A percentile compares a stretch with the other conserved stretches of the same genome.
These are phyloP conservation scores for Ceraceosorus bombacis DNA, from an alignment of 1,284 basidiomycete genomes.

Conservation along the genomic window DNA sequence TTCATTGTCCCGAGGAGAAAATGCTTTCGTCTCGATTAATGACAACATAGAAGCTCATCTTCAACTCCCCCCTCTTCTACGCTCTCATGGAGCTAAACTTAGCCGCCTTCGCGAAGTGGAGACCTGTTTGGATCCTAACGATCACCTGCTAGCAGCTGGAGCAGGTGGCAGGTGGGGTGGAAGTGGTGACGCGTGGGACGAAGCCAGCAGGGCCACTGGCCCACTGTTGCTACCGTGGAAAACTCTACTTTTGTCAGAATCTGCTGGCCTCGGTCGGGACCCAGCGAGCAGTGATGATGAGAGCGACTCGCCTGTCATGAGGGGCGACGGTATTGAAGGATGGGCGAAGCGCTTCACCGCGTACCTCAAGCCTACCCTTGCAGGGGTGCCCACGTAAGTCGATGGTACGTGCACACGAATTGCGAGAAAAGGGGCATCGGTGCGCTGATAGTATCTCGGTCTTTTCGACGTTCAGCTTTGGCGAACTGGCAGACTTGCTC, in stretches of 20 bases:
- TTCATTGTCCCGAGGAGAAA: slow-evolving; percentile 30
- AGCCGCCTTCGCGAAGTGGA: slow-evolving; percentile 32
- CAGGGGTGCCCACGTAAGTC: slow-evolving; percentile 10
- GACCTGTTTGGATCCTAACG: slow-evolving; percentile 36
- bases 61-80: slow-evolving; percentile 41
- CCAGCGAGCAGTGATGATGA: background rate
- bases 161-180: background rate
- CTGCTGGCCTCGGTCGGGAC: background rate
- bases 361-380: slow-evolving; percentile 20
- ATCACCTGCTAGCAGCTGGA: slow-evolving; percentile 21
- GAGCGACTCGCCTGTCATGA: background rate
- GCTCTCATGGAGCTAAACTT: slow-evolving; percentile 21
- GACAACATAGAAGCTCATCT: slow-evolving; percentile 37
- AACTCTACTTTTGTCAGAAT: slow-evolving; percentile 60
- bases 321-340: slow-evolving; percentile 25
- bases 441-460: background rate
- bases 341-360: slow-evolving; percentile 23
- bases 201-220: slow-evolving; percentile 49
- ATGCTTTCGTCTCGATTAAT: slow-evolving; percentile 38
- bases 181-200: slow-evolving; percentile 17
- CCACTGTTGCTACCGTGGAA: slow-evolving; percentile 84
- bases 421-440: background rate
- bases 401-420: slow-evolving; percentile 13
- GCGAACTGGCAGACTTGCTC: slow-evolving; percentile 73
- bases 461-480: slow-evolving; percentile 55